Conservation (phyloP, 805 yeast species). For the Wickerhamomyces pijperi region DNA sequence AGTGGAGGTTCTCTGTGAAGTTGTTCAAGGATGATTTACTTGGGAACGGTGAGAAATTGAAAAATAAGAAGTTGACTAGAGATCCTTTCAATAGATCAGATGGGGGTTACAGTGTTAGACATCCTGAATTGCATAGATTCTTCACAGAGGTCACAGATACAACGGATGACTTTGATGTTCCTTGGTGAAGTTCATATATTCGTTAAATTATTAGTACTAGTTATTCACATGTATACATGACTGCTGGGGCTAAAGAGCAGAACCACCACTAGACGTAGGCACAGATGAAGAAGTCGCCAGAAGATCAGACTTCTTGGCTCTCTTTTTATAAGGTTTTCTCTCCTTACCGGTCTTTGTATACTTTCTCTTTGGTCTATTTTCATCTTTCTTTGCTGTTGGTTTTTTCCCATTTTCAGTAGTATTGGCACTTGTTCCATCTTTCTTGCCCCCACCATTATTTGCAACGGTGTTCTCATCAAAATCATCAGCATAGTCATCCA, state of each 20-base stretch:
- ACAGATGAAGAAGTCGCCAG: background rate
- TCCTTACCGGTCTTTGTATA: conserved; percentile 22
- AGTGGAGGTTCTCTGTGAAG: conserved; percentile 40
- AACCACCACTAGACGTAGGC: background rate
- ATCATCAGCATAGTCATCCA: conserved; percentile 18
- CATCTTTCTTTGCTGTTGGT: conserved; percentile 8
- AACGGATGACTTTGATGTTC: too few relatives aligned
- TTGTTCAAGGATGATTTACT: conserved; percentile 45
- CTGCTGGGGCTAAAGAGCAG: too few relatives aligned
- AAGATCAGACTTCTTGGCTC: conserved; percentile 18
- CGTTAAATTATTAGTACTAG: too few relatives aligned
- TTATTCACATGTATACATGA: too few relatives aligned
- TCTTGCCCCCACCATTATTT: conserved; percentile 11
- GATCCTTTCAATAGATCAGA: conserved; percentile 39
- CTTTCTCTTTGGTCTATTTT: conserved; percentile 18
- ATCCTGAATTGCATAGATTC: conserved; percentile 8
- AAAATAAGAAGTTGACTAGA: conserved; percentile 37
- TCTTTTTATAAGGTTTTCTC: conserved; percentile 22
- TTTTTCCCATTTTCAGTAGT: conserved; percentile 3
- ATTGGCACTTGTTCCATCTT: conserved; percentile 9
- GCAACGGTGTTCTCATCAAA: conserved; percentile 18
- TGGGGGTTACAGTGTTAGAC: conserved; percentile 24
- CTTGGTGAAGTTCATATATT: too few relatives aligned
- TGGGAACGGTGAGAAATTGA: conserved; percentile 36
- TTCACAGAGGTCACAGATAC: conserved; percentile 1